A percentile compares a stretch with the other conserved stretches of the same genome.
These are phyloP conservation scores for Dendryphion nanum DNA, from an alignment of 2,329 filamentous ascomycete species.

Conservation along the genomic window DNA sequence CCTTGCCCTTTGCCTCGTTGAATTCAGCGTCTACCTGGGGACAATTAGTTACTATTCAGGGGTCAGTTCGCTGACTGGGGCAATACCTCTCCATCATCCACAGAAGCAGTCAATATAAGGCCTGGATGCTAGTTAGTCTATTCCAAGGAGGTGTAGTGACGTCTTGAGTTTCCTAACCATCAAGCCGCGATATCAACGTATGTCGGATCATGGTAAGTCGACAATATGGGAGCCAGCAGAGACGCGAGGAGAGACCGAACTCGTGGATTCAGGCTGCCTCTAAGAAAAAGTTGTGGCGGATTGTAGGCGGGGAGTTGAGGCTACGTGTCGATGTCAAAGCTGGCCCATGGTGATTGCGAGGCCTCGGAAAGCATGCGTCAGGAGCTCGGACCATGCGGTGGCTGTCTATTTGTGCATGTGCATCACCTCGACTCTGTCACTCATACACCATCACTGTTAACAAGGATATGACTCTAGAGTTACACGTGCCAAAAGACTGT, in stretches of 20 bases:
- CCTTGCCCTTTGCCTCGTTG: slow-evolving; percentile 83
- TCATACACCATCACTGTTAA: too few species aligned
- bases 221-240: neutral
- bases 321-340: slow-evolving; percentile 28
- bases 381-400: slow-evolving; percentile 14
- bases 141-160: slow-evolving; percentile 3
- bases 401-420: too few species aligned
- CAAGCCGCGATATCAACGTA: slow-evolving; percentile 90
- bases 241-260: neutral
- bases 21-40: slow-evolving; percentile 68
- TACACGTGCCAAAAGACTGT: too few species aligned
- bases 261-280: too few species aligned
- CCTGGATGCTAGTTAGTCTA: slow-evolving; percentile 53
- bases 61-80: slow-evolving; percentile 1
- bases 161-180: slow-evolving; percentile 57
- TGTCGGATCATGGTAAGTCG: slow-evolving; percentile 70
- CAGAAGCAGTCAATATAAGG: slow-evolving; percentile 90
- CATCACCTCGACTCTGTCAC: too few species aligned
- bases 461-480: too few species aligned
- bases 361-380: slow-evolving; percentile 23
- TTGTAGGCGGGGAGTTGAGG: slow-evolving; percentile 35
- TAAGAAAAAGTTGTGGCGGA: slow-evolving; percentile 2
- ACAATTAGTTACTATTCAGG: slow-evolving; percentile 12
- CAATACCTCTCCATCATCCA: slow-evolving; percentile 78
- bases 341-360: slow-evolving; percentile 14